These are phyloP conservation scores for Leccinum subrobustum DNA, from an alignment of 1,284 basidiomycete genomes.

Conservation along the genomic window DNA sequence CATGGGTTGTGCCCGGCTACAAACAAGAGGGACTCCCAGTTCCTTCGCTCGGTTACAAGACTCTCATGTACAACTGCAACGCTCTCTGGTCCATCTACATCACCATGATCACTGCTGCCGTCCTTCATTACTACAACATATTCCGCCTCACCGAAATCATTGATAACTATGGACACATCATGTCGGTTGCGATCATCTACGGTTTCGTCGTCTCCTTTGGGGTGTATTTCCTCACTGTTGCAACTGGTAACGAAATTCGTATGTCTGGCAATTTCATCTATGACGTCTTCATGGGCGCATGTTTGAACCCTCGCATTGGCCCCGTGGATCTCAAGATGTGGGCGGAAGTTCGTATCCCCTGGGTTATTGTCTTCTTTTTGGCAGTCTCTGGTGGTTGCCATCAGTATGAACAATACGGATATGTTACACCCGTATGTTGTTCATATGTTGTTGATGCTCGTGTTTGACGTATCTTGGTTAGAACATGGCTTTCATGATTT, in stretches of 20 bases:
- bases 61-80: slow-evolving; percentile 96
- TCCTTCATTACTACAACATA: slow-evolving; percentile 78
- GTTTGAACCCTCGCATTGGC: slow-evolving; percentile 93
- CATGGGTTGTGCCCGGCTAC: slow-evolving; percentile 89
- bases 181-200: slow-evolving; percentile 94
- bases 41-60: slow-evolving; percentile 88
- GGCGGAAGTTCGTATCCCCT: slow-evolving; percentile 97
- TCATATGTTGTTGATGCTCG: neutral
- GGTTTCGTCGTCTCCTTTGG: slow-evolving; percentile 82
- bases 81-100: slow-evolving; percentile 87
- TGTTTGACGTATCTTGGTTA: slow-evolving; percentile 31
- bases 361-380: slow-evolving; percentile 95
- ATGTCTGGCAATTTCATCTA: slow-evolving; percentile 96
- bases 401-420: slow-evolving; percentile 92
- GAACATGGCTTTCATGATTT: slow-evolving; percentile 97
- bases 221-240: slow-evolving; percentile 77
- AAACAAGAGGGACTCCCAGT: slow-evolving; percentile 93
- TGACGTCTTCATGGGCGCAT: slow-evolving; percentile 96
- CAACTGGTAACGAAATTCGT: slow-evolving; percentile 79
- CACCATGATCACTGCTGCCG: slow-evolving; percentile 76
- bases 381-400: slow-evolving; percentile 92
- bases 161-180: slow-evolving; percentile 94
- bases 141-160: slow-evolving; percentile 96
- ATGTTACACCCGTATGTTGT: slow-evolving; percentile 79
- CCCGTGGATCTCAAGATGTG: slow-evolving; percentile 98